A percentile compares a stretch with the other conserved stretches of the same genome.
Evolutionary conservation across 805 yeast species (phyloP).

Genomic region (Ogataea neopini): DNA sequence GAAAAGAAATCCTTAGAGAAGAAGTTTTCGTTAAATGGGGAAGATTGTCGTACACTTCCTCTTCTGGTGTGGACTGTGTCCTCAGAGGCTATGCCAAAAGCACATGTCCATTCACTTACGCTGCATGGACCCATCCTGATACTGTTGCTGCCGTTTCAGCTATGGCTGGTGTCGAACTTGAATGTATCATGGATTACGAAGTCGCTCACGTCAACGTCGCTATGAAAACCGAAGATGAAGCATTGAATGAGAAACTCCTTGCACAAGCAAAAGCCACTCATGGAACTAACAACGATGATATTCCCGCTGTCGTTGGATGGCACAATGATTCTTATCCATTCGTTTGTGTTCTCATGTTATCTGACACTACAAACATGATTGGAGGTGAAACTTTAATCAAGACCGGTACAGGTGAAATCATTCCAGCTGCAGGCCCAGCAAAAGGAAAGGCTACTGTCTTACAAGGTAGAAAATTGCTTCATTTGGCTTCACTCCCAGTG

Average conservation of each 20-base stretch:
- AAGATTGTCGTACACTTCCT: constrained; percentile 43
- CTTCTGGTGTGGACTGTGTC: constrained; percentile 50
- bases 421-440: constrained; percentile 42
- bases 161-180: constrained; percentile 63
- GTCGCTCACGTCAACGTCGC: constrained; percentile 54
- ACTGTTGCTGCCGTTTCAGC: constrained; percentile 51
- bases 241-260: constrained; percentile 32
- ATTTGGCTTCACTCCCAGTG: constrained; percentile 48
- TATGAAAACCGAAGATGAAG: constrained; percentile 41
- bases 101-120: constrained; percentile 51
- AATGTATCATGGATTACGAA: constrained; percentile 58
- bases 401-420: constrained; percentile 42
- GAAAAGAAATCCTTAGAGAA: constrained; percentile 51
- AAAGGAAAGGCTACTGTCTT: constrained; percentile 51
- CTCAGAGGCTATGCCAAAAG: constrained; percentile 52
- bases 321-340: constrained; percentile 64
- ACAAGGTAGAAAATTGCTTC: constrained; percentile 48
- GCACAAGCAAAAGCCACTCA: constrained; percentile 29
- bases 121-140: constrained; percentile 61
- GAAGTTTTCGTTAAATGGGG: constrained; percentile 48
- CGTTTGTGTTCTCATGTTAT: constrained; percentile 63
- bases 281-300: constrained; percentile 34
- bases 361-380: constrained; percentile 57
- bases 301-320: constrained; percentile 63
- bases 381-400: constrained; percentile 62